Evolutionary conservation across 176 grass and related monocot genomes (phyloP), one percentile per base, ranked within the genome.

Genomic region (Eleusine coracana): DNA sequence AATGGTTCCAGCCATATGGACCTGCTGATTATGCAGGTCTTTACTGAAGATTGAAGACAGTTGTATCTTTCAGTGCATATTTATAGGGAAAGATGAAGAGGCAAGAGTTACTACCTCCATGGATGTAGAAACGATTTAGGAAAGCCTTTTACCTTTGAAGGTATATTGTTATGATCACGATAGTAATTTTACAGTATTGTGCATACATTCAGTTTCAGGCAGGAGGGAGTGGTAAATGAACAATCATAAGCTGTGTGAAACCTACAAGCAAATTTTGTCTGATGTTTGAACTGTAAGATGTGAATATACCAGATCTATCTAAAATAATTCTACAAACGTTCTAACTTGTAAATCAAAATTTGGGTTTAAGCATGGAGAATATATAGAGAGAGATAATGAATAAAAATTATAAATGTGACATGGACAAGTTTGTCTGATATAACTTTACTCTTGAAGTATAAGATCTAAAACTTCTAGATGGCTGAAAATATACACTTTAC

Each of bases 1-100:
- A 96, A 75, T 96, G 89, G 96, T 92, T 96, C 77, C 87, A 86
- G 51, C 87, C 91, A 59, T 92, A 94, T 75, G 87, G 80, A 63
- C 92, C 93, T 44, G 80, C 67, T 16, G 93, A 99, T 82, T 99
- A 99, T 60, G 85, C 83, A 46, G 72, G 68, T 34, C 69, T 89
- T 89, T 20, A 7, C 61, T 86, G 68, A 86, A 75, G 61, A 62
- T 1, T 86, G 50, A 86, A 75, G 68, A 62, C 0, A 39, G 68
- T 78, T 73, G 83, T 59, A 64, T 70, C 48, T 28, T 44, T 61
- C 17, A 51, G 56, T 68, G 50, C 3, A 60, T 83, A 58, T 31
- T 73, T 7, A 78, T 51, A 60, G 38, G 25, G 52, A 56, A 76
- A 71, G 55, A 76, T 44, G 25, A 77, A 52, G 55, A 60, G n/a